phyloP scores from a whole-genome alignment of 2,329 filamentous ascomycete species.

The Stachybotrys chlorohalonatus region DNA sequence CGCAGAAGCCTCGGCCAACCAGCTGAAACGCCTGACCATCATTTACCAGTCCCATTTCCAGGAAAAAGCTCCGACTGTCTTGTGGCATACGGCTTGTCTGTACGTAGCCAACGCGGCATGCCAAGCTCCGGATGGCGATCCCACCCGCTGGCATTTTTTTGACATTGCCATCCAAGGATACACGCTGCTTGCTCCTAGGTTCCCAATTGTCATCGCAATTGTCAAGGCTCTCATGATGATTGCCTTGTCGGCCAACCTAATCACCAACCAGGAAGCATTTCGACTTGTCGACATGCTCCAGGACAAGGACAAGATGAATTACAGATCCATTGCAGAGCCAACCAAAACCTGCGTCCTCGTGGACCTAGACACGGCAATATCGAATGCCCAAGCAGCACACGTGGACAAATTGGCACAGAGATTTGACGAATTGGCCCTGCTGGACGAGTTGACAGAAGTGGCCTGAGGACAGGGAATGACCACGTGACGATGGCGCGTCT shows the following conservation, averaged over 20 bases:
- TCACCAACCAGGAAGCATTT: slow-evolving; percentile 3
- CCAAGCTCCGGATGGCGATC: background rate
- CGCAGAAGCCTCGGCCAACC: background rate
- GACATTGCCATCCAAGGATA: slow-evolving; percentile 3
- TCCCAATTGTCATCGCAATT: slow-evolving; percentile 2
- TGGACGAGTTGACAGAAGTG: slow-evolving; percentile 4
- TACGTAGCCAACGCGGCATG: slow-evolving; percentile 4
- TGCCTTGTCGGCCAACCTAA: background rate
- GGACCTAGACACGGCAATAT: slow-evolving; percentile 4
- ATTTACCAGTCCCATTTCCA: slow-evolving; percentile 3
- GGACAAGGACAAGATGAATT: background rate
- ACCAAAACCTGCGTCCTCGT: slow-evolving; percentile 3
- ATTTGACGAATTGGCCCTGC: slow-evolving; percentile 7
- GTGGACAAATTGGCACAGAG: slow-evolving; percentile 4
- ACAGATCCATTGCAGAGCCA: background rate
- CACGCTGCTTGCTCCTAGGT: slow-evolving; percentile 1
- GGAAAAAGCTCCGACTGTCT: background rate
- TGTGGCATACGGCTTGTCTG: slow-evolving; percentile 6
- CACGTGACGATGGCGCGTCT: too few species aligned
- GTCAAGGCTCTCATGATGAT: slow-evolving; percentile 4
- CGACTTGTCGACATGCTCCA: background rate
- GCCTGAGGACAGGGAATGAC: too few species aligned
- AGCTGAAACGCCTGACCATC: background rate
- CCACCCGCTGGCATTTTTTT: slow-evolving; percentile 1
- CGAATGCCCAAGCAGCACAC: background rate